Base-by-base conservation (phyloP, 441 rosid species). In the Syzygium malaccense region DNA sequence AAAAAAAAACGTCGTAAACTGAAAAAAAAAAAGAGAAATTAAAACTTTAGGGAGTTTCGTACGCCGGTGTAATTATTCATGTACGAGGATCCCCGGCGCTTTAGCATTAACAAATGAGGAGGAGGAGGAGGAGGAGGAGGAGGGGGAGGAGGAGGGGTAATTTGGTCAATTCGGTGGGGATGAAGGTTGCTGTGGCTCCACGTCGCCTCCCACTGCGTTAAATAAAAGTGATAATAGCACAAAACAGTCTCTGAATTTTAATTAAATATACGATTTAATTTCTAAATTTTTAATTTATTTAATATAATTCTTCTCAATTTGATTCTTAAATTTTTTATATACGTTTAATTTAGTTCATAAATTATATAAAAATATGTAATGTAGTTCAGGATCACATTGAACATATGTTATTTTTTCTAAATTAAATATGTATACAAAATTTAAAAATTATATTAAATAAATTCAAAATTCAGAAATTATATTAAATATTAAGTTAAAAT, bases 191-290 rank as follows among this genome's bases (percentile, higher is more conserved):
- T 28, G 66, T 2, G 66, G 8, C 66, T 60, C 66, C 66, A 60
- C 32, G 66, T 60, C n/a, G n/a, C n/a, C n/a, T n/a, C 32, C 32
- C 66, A 30, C 66, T 13, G 66, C 66, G 5, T 26, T 60, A 14
- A 60, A 60, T 60, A 18, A 60, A 60, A 17, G 9, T 0, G 48
- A 7, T 7, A 7, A 7, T 1, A 7, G 1, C 45, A 7, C 8
- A 6, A 6, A 41, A 7, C 1, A 7, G 1, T 7, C 1, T 6
- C 1, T 7, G 0, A 41, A 41, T 0, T 41, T 41, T 41, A 7
- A 1, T 1, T 41, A 41, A 41, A 7, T 7, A 0, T 45, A 45
- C 2, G 7, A 45, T 45, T 45, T 45, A 45, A 45, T 45, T 45
- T 7, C 0, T 45, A 1, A 45, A 45, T 0, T 45, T 45, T 45